Percentiles rank a stretch among this genome's conserved stretches.
Conservation (phyloP, 2,329 filamentous ascomycete genomes). For the Stemphylium beticola region DNA sequence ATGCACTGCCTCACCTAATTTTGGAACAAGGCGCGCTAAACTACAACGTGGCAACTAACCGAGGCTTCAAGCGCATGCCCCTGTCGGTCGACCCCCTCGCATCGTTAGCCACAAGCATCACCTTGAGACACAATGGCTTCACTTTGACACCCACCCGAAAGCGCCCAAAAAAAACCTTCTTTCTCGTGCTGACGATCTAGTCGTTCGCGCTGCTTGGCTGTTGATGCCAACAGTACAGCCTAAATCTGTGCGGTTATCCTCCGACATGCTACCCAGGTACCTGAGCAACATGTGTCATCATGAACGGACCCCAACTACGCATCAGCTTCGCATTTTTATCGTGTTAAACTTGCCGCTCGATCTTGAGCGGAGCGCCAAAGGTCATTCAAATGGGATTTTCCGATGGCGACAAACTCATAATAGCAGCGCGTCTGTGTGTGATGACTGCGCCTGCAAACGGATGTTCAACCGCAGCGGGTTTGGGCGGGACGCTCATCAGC, state of each 20-base stretch:
- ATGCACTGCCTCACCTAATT: conserved; percentile 42
- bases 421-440: not conserved
- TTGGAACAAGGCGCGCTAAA: conserved; percentile 24
- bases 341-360: not conserved
- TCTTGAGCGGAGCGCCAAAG: not conserved
- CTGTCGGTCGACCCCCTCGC: conserved; percentile 6
- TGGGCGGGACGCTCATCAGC: not conserved
- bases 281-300: not conserved
- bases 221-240: not conserved
- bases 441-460: not conserved
- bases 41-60: conserved; percentile 14
- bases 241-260: not conserved
- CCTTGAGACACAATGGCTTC: conserved; percentile 1
- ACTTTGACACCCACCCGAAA: not conserved
- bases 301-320: not conserved
- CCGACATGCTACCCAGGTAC: not conserved
- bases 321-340: not conserved
- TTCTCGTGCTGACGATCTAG: not conserved
- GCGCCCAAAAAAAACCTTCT: not conserved
- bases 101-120: conserved; percentile 1
- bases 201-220: not conserved
- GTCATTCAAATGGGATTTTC: not conserved
- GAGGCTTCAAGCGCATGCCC: conserved; percentile 16
- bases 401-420: not conserved
- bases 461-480: not conserved